Percentiles rank a stretch among this genome's conserved stretches.
These are phyloP conservation scores for Penicillium frequentans DNA, from an alignment of 2,329 filamentous ascomycete genomes.

Conservation along the genomic window DNA sequence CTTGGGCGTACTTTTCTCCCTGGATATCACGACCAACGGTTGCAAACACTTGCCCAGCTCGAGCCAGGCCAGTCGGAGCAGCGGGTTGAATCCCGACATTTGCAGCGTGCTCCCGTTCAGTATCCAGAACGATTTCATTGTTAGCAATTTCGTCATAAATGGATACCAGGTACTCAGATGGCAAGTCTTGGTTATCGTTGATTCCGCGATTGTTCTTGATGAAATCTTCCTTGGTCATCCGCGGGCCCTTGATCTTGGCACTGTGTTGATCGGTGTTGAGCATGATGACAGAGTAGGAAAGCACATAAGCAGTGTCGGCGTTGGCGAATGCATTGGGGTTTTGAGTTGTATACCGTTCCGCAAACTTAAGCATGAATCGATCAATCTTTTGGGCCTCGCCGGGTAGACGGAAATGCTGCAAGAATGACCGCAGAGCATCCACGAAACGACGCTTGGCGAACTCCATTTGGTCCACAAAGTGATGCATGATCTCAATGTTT, in stretches of 20 bases:
- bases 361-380: constrained; percentile 99
- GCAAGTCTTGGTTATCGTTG: constrained; percentile 92
- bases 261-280: constrained; percentile 96
- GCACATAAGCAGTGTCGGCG: constrained; percentile 93
- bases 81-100: constrained; percentile 67
- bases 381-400: constrained; percentile 99
- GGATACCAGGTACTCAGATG: constrained; percentile 81
- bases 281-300: constrained; percentile 95
- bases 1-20: constrained; percentile 88
- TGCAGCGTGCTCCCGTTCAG: constrained; percentile 85
- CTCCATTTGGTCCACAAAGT: constrained; percentile 94
- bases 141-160: constrained; percentile 91
- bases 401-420: constrained; percentile 91
- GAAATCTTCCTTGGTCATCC: constrained; percentile 96
- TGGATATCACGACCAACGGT: constrained; percentile 90
- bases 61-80: constrained; percentile 67
- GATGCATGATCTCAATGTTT: constrained; percentile 97
- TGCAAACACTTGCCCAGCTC: constrained; percentile 83
- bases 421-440: constrained; percentile 83
- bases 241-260: constrained; percentile 72
- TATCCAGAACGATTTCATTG: constrained; percentile 93
- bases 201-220: constrained; percentile 99
- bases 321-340: constrained; percentile 98
- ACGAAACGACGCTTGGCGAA: constrained; percentile 91
- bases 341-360: constrained; percentile 88